These are phyloP conservation scores for Nicotiana sylvestris DNA, from an alignment of 257 asterid species.

Conservation along the genomic window DNA sequence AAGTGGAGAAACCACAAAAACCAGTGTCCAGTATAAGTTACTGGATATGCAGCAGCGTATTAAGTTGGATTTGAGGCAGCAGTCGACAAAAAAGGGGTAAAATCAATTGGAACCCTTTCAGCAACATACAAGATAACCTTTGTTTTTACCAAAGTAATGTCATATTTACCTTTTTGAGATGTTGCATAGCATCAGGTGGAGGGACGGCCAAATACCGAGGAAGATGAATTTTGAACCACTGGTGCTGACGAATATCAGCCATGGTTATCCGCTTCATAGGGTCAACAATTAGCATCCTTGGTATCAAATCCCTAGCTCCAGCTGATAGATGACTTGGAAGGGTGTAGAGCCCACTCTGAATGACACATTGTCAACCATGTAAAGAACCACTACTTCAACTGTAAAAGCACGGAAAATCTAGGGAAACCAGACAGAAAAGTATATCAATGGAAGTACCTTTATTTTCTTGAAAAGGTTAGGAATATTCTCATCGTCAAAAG, in stretches of 20 bases:
- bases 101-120: neutral
- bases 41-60: neutral
- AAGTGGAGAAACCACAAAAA: neutral
- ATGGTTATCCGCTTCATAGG: conserved; percentile 83
- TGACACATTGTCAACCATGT: conserved; percentile 2
- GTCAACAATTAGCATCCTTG: conserved; percentile 85
- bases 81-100: neutral
- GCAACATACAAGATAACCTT: neutral
- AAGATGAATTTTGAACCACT: conserved; percentile 76
- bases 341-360: conserved; percentile 79
- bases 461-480: conserved; percentile 95
- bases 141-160: neutral
- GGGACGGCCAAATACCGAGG: conserved; percentile 90
- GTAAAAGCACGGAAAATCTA: neutral
- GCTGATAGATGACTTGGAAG: conserved; percentile 91
- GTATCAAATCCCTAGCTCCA: conserved; percentile 85
- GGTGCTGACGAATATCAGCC: conserved; percentile 75
- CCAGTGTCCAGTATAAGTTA: neutral
- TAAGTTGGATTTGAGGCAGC: neutral
- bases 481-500: conserved; percentile 93
- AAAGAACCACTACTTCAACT: conserved; percentile 6
- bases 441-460: conserved; percentile 51
- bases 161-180: conserved; percentile 50
- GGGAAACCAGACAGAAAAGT: conserved; percentile 14
- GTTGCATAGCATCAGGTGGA: conserved; percentile 75